Evolutionary conservation across 768 basidiomycete species (phyloP), one percentile per base, ranked within the genome.

Genomic region (Boletus pseudo-olivaceus): DNA sequence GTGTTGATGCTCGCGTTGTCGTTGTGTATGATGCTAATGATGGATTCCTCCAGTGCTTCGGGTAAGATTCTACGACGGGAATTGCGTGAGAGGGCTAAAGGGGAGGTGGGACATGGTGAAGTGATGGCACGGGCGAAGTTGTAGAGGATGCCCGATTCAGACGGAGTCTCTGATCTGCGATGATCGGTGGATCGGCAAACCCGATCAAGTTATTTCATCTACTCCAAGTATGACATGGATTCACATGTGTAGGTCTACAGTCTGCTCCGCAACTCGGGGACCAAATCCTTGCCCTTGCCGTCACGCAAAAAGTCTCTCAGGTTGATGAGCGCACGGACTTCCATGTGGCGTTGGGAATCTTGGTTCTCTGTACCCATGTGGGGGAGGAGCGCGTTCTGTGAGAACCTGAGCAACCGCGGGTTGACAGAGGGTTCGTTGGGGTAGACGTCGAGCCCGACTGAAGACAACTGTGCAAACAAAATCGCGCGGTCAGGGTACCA

Each of bases 281-380:
- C 82, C 23, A 90, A 58, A 62, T 91, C 90, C 52, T 75, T 76
- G 23, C 90, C 88, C 60, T 61, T 76, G 1, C 90, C 90, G 14
- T 72, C 73, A 15, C 74, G 76, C 54, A 93, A 69, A 70, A 80
- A 93, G 62, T 91, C 88, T 56, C 73, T 78, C 51, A 94, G 67
- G 64, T 94, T 93, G 27, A 79, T 81, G 59, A 94, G 75, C 8
- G 91, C 88, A n/a, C 88, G 82, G 34, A 91, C 76, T 72, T 93
- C 92, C 91, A 93, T 93, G 67, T 79, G 79, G 54, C 78, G 78
- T 67, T 90, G 88, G 7, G 87, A 80, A 62, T 94, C 93, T 58
- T 83, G 82, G 49, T 82, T 93, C 68, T 90, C 85, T 0, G 92
- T 93, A 7, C 94, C 95, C 85, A 96, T 86, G 69, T 96, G 95